Evolutionary conservation across 257 asterid species (phyloP).

Genomic region (Osmanthus fragrans): DNA sequence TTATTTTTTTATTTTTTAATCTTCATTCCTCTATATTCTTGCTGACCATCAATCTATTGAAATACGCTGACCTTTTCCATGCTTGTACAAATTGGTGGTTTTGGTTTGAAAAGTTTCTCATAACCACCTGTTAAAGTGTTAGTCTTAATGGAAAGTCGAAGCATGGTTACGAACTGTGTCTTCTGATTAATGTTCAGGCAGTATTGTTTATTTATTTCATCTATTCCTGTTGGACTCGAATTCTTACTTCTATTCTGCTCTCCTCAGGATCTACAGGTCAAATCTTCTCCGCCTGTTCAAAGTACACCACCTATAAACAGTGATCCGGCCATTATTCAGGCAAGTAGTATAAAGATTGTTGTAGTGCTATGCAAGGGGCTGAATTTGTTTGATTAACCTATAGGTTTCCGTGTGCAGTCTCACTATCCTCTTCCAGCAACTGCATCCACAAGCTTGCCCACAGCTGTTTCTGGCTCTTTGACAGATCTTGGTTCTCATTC

Average conservation of each 20-base stretch:
- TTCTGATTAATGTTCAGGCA: neutral
- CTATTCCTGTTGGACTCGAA: conserved; percentile 12
- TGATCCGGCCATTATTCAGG: conserved; percentile 99
- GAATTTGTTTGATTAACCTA: conserved; percentile 21
- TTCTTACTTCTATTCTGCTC: conserved; percentile 1
- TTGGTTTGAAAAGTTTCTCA: neutral
- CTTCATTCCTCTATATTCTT: neutral
- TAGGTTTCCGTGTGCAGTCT: conserved; percentile 60
- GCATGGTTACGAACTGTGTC: neutral
- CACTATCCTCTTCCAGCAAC: conserved; percentile 74
- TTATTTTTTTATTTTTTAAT: neutral
- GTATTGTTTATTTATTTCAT: neutral
- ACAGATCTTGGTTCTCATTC: conserved; percentile 60
- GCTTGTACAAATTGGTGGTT: neutral
- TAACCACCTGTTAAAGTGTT: neutral
- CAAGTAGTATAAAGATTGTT: conserved; percentile 28
- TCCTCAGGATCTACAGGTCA: conserved; percentile 91
- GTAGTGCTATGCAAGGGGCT: conserved; percentile 12
- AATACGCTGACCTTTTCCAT: neutral
- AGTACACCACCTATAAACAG: conserved; percentile 57
- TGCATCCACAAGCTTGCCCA: conserved; percentile 63
- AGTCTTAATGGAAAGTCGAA: neutral
- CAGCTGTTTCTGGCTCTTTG: conserved; percentile 54
- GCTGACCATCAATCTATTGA: neutral
- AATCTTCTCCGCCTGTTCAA: conserved; percentile 88